Evolutionary conservation across 2,329 filamentous ascomycete species (phyloP), one percentile per base, ranked within the genome.

Genomic region (Aureobasidium sp.): DNA sequence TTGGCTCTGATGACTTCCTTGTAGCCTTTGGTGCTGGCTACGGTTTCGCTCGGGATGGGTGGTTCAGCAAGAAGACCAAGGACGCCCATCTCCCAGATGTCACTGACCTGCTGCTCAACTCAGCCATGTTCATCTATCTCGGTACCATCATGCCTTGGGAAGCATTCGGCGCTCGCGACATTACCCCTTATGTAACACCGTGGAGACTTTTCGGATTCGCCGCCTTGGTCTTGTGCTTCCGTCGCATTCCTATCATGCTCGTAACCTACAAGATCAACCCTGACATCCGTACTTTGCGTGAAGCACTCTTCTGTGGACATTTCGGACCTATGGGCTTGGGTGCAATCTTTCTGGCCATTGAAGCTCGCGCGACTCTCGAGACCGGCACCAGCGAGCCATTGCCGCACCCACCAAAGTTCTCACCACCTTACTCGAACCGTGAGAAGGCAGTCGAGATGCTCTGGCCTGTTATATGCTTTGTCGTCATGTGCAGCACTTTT

Each of bases 251-350:
- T 1, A 72, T 81, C 50, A 77, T 84, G 2, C 71, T 82, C 36
- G 71, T 74, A 0, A 67, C 79, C 4, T 81, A 82, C 68, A 74
- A 73, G 13, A 73, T 78, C 63, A 73, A 82, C 12, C 80, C 79
- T 0, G 76, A 80, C 57, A 75, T 84, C 50, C 70, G 73, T 8
- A 82, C 80, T 0, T 77, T 76, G 26, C 75, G 76, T 6, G 82
- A 84, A 69, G 81, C 81, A 0, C 68, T 84, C 0, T 84, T 84
- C 69, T 76, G 75, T 47, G 81, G 82, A 0, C 82, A 84, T 67
- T 84, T 84, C 63, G 81, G 81, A 0, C 81, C 81, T 9, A 84
- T 84, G 77, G 82, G 82, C 20, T 76, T 84, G 1, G 82, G 81
- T 2, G 82, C 79, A 0, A 69, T 84, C 7, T 84, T 84, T 70